phyloP scores from a whole-genome alignment of 108 stramenopile genomes.

The Aurantiochytrium sp. region DNA sequence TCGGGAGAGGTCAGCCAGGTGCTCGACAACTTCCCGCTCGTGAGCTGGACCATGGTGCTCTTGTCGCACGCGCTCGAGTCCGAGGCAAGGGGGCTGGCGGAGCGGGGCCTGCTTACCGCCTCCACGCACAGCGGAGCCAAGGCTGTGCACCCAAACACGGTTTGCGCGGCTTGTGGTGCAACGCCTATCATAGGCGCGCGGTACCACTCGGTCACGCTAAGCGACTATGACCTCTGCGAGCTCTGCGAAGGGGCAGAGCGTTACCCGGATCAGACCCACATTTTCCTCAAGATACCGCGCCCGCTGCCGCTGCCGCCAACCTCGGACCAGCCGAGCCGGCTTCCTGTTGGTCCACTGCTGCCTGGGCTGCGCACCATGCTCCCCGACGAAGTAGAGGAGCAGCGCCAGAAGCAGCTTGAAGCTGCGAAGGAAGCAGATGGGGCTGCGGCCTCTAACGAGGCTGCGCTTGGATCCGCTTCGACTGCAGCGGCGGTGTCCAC shows the following conservation, averaged over 20 bases:
- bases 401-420: not conserved
- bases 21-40: not conserved
- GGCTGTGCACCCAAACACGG: not conserved
- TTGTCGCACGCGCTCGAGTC: constrained; percentile 13
- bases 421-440: no score
- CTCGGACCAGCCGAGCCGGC: not conserved
- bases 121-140: not conserved
- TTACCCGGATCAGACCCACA: not conserved
- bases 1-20: not conserved
- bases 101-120: not conserved
- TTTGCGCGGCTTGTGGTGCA: not conserved
- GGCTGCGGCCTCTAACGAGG: no score
- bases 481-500: no score
- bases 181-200: not conserved
- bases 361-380: not conserved
- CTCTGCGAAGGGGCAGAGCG: not conserved
- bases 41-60: not conserved
- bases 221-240: constrained; percentile 21
- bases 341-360: constrained; percentile 18
- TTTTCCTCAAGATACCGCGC: constrained; percentile 22
- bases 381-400: not conserved
- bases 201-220: constrained; percentile 1
- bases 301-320: constrained; percentile 1
- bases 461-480: not conserved
- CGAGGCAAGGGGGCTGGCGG: not conserved